These are phyloP conservation scores for Orbilia blumenaviensis DNA, from an alignment of 2,329 filamentous ascomycete genomes.

Conservation along the genomic window DNA sequence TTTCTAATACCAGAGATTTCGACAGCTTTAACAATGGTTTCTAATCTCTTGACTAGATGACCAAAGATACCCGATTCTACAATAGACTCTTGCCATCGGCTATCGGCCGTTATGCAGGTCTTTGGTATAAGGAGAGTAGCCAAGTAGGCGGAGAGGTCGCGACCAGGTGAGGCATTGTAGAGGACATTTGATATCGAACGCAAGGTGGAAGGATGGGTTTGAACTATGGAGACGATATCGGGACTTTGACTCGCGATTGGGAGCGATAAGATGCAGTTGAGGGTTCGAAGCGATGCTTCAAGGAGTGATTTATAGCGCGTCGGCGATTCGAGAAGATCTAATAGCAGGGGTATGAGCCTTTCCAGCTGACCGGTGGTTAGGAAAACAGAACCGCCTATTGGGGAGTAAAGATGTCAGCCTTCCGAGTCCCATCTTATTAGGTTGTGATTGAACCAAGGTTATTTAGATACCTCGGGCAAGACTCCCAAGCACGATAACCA, in stretches of 20 bases:
- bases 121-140: slow-evolving; percentile 67
- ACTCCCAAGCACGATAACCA: slow-evolving; percentile 76
- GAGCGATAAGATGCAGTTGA: slow-evolving; percentile 65
- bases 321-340: slow-evolving; percentile 74
- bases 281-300: slow-evolving; percentile 75
- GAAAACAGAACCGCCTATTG: slow-evolving; percentile 81
- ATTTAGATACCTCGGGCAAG: slow-evolving; percentile 79
- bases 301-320: slow-evolving; percentile 73
- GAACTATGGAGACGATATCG: slow-evolving; percentile 34
- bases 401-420: slow-evolving; percentile 27
- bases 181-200: slow-evolving; percentile 62
- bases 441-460: not conserved
- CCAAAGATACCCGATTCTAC: slow-evolving; percentile 79
- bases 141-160: slow-evolving; percentile 72
- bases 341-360: slow-evolving; percentile 66
- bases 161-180: slow-evolving; percentile 67
- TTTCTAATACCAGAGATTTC: slow-evolving; percentile 26
- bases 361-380: slow-evolving; percentile 61
- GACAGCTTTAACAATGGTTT: slow-evolving; percentile 72
- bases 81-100: slow-evolving; percentile 69
- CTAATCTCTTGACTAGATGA: slow-evolving; percentile 77
- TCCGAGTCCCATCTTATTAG: not conserved
- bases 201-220: slow-evolving; percentile 33
- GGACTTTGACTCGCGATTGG: slow-evolving; percentile 9
- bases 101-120: slow-evolving; percentile 53